A percentile compares a stretch with the other conserved stretches of the same genome.
These are phyloP conservation scores for Drechslera avenae DNA, from an alignment of 2,329 filamentous ascomycete species.

Conservation along the genomic window DNA sequence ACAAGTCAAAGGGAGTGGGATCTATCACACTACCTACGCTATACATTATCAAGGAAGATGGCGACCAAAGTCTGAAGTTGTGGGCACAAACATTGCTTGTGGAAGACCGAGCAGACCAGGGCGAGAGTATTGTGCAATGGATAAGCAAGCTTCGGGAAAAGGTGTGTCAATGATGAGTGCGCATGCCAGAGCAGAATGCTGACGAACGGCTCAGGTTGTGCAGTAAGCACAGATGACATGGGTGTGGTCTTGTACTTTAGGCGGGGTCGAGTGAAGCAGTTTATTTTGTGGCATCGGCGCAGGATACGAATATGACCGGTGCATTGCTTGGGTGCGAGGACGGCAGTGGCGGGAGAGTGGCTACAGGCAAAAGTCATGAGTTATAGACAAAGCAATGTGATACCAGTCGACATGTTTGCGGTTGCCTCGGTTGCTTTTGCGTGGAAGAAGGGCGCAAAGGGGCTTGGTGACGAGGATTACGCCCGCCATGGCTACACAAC, in stretches of 20 bases:
- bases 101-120: slow-evolving; percentile 92
- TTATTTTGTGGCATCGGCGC: slow-evolving; percentile 1
- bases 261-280: slow-evolving; percentile 1
- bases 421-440: not conserved
- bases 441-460: not conserved
- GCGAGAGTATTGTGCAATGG: slow-evolving; percentile 91
- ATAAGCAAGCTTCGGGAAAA: slow-evolving; percentile 92
- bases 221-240: slow-evolving; percentile 32
- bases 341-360: slow-evolving; percentile 1
- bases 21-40: slow-evolving; percentile 92
- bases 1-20: slow-evolving; percentile 83
- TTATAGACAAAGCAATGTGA: slow-evolving; percentile 11
- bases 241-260: slow-evolving; percentile 6
- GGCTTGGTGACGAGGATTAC: slow-evolving; percentile 1
- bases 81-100: slow-evolving; percentile 97
- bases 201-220: slow-evolving; percentile 40
- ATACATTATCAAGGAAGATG: slow-evolving; percentile 93
- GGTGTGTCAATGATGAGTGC: slow-evolving; percentile 60
- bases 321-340: not conserved
- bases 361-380: not conserved
- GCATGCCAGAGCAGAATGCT: slow-evolving; percentile 19
- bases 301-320: slow-evolving; percentile 3
- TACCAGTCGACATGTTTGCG: slow-evolving; percentile 2
- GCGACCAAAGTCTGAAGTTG: slow-evolving; percentile 90
- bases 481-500: slow-evolving; percentile 19